Conservation (phyloP, 2,329 filamentous ascomycete species). For the Thielaviopsis punctulata region DNA sequence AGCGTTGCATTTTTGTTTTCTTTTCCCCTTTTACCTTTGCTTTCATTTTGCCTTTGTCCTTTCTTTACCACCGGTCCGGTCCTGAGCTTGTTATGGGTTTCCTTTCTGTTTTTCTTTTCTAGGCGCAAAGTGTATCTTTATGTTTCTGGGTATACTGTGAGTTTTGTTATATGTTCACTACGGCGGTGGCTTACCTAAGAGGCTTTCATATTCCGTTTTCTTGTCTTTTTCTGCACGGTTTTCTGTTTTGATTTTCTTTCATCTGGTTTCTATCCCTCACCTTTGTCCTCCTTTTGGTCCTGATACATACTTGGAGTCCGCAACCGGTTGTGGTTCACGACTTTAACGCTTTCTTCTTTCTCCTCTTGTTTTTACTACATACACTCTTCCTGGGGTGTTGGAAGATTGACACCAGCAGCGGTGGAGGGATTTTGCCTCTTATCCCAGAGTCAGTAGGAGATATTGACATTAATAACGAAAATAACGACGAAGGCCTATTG, state of each 20-base stretch:
- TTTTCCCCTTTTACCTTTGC: neutral
- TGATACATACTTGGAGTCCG: neutral
- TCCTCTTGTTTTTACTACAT: constrained; percentile 4
- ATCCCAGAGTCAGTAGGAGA: neutral
- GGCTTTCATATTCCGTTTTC: too few relatives aligned
- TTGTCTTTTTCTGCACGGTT: neutral
- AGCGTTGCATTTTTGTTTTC: neutral
- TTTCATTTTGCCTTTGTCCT: neutral
- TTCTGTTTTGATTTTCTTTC: constrained; percentile 1
- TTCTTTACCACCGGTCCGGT: neutral
- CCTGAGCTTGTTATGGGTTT: neutral
- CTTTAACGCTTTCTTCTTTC: neutral
- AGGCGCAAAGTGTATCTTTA: neutral
- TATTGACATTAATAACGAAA: neutral
- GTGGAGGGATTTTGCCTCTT: constrained; percentile 1
- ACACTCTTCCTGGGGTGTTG: neutral
- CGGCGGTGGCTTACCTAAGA: neutral
- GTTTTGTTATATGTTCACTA: neutral
- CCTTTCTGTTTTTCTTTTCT: neutral
- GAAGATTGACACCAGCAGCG: constrained; percentile 2
- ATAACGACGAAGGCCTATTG: neutral
- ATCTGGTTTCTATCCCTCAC: neutral
- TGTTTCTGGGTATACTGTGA: neutral
- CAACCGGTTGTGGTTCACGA: constrained; percentile 6
- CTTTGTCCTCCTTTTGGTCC: neutral